Base-by-base conservation (phyloP, 2,329 filamentous ascomycete genomes). In the Arthroderma sp. region DNA sequence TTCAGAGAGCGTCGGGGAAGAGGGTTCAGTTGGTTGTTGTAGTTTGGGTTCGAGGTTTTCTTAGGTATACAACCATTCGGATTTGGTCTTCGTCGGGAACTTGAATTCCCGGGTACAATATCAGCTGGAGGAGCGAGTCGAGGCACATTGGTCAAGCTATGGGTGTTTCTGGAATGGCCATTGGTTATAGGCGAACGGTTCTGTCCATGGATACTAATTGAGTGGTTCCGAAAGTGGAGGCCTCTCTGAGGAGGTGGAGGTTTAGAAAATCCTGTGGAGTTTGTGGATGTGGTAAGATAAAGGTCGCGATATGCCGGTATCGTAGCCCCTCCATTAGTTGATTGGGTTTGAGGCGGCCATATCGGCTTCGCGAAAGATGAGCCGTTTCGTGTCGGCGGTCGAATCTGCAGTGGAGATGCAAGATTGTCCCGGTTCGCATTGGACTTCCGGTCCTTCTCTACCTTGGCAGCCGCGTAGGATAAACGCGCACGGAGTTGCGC, bases 381-480 rank as follows among this genome's bases (percentile, higher is more conserved):
- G 15, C 15, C 3, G 15, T 22, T 22, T 22, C 15, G 15, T 22
- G 15, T 4, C 5, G 41, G 33, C 27, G 33, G 37, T 29, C 9
- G 5, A 8, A 6, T 37, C 11, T 43, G 29, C 27, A 6, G n/a
- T 27, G 41, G 33, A 4, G 22, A 30, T 4, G 10, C 29, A n/a
- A 36, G 22, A n/a, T 37, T 29, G 10, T 29, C 37, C 11, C 41
- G 22, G 15, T 6, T 37, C 8, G 41, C 28, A 27, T 54, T 58
- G 41, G 80, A 75, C 64, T 94, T 83, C 82, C 87, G 91, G 47
- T 86, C 86, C 58, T 93, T 80, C 59, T 86, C 86, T 36, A 95
- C 83, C 64, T 94, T 95, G 59, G 93, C 75, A 75, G 94, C 91
- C 51, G 89, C 89, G 63, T 95, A 95, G 5, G 86, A 86, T 29